Evolutionary conservation across 169 alveolate genomes (phyloP).

Genomic region (Cryptosporidium baileyi): DNA sequence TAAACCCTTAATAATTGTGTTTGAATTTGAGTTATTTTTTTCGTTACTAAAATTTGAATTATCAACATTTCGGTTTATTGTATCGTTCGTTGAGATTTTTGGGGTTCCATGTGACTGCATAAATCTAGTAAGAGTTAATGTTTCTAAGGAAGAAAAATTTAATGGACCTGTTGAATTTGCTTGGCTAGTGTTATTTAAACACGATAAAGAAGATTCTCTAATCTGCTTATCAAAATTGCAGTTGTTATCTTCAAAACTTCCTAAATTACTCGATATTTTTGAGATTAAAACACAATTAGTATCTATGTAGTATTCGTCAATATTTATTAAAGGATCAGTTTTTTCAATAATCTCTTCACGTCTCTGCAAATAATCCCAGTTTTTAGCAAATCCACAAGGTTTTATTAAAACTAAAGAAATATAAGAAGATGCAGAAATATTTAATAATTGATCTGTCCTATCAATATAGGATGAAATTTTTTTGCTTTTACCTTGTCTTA

Average conservation of each 20-base stretch:
- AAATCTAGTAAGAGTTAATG: conserved; percentile 2
- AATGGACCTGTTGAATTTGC: neutral
- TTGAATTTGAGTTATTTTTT: neutral
- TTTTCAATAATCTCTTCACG: neutral
- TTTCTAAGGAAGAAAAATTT: conserved; percentile 35
- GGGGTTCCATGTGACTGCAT: conserved; percentile 31
- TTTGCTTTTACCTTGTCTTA: neutral
- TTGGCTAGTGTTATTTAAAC: neutral
- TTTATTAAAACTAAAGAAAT: conserved; percentile 2
- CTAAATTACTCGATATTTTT: neutral
- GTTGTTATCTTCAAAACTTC: neutral
- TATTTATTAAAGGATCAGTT: neutral
- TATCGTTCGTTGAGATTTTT: neutral
- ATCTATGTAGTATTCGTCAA: conserved; percentile 40
- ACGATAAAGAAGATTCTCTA: too few relatives aligned
- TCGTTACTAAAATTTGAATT: neutral
- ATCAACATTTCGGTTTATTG: neutral
- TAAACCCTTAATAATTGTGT: conserved; percentile 35
- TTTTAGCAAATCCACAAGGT: conserved; percentile 45
- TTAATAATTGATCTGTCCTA: neutral
- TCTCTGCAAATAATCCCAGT: conserved; percentile 1
- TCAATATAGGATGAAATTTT: conserved; percentile 22
- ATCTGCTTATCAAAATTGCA: neutral
- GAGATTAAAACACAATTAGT: neutral
- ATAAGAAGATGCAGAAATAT: conserved; percentile 26